Evolutionary conservation across 129 eudicot species (phyloP).

Genomic region (Smallanthus sonchifolius): DNA sequence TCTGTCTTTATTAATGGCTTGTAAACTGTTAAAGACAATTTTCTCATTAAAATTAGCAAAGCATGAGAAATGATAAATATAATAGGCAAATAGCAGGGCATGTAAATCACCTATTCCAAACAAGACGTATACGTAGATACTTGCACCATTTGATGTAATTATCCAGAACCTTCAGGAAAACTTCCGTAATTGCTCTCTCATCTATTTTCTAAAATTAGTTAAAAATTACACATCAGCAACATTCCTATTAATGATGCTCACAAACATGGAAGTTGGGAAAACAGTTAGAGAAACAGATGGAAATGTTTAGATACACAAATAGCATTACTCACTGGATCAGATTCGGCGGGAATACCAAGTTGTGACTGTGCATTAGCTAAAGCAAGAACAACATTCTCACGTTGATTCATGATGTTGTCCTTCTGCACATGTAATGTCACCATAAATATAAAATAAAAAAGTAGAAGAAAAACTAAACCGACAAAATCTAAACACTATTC

Average conservation of each 20-base stretch:
- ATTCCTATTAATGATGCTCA: slow-evolving; percentile 4
- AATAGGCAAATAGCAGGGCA: slow-evolving; percentile 14
- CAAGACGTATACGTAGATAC: slow-evolving; percentile 75
- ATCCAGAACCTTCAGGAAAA: slow-evolving; percentile 88
- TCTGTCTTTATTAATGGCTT: slow-evolving; percentile 89
- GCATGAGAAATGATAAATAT: neutral
- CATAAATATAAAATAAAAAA: neutral
- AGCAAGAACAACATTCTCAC: slow-evolving; percentile 80
- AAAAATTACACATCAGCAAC: slow-evolving; percentile 7
- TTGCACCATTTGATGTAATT: slow-evolving; percentile 97
- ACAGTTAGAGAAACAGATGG: neutral
- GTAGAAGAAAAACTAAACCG: neutral
- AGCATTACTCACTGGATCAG: slow-evolving; percentile 78
- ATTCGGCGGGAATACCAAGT: slow-evolving; percentile 65
- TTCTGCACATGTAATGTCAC: slow-evolving; percentile 48
- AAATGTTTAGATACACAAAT: neutral
- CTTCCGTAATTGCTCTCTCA: slow-evolving; percentile 77
- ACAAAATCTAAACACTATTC: slow-evolving; percentile 3
- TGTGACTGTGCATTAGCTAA: slow-evolving; percentile 94
- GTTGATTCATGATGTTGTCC: slow-evolving; percentile 94
- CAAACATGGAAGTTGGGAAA: neutral
- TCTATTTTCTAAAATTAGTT: slow-evolving; percentile 64
- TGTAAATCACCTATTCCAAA: slow-evolving; percentile 71
- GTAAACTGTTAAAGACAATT: slow-evolving; percentile 49
- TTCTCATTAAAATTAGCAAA: slow-evolving; percentile 13